Evolutionary conservation across 345 rosid genomes (phyloP).

Genomic region (Combretum micranthum): DNA sequence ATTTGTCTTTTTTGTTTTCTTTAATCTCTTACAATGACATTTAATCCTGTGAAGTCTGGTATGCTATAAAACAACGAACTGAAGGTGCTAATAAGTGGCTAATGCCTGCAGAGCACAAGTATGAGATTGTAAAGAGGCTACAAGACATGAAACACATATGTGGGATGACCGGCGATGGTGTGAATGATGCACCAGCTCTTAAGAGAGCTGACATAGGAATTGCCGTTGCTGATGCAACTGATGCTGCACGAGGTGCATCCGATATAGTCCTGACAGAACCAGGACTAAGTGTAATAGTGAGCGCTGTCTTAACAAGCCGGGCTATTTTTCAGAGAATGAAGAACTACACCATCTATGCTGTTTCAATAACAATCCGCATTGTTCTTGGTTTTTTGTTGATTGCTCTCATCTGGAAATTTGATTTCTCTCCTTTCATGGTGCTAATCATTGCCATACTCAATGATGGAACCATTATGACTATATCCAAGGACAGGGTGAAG

Average conservation of each 20-base stretch:
- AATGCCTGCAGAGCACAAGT: conserved; percentile 64
- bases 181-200: conserved; percentile 93
- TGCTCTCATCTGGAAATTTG: conserved; percentile 90
- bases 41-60: too few relatives aligned
- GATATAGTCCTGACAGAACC: conserved; percentile 94
- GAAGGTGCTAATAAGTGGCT: conserved; percentile 9
- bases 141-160: conserved; percentile 86
- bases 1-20: too few relatives aligned
- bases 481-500: conserved; percentile 76
- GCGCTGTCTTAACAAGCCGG: conserved; percentile 89
- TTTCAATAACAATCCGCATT: conserved; percentile 83
- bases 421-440: conserved; percentile 97
- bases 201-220: conserved; percentile 95
- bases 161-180: conserved; percentile 99
- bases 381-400: conserved; percentile 80
- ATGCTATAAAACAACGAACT: too few relatives aligned
- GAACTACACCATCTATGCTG: conserved; percentile 96
- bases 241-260: conserved; percentile 89
- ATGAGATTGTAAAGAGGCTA: conserved; percentile 84
- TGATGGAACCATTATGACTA: conserved; percentile 86
- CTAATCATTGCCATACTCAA: conserved; percentile 81
- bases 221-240: conserved; percentile 97
- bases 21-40: too few relatives aligned
- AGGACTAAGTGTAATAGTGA: conserved; percentile 88
- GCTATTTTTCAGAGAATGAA: conserved; percentile 98